Conservation (phyloP, 2,329 filamentous ascomycete genomes). For the Phyllosticta citriasiana region DNA sequence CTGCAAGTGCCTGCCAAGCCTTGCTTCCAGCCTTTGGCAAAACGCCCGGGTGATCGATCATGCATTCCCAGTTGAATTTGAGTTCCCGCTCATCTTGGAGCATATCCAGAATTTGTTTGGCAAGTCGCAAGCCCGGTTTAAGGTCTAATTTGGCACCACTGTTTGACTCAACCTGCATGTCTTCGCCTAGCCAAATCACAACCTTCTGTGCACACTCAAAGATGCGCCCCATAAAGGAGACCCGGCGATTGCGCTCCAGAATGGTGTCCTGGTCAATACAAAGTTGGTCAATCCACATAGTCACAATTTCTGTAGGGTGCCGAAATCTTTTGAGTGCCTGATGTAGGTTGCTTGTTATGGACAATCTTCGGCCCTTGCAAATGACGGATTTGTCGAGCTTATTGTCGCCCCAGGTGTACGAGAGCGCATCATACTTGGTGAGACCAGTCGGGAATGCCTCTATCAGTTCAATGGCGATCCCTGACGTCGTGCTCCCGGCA, state of each 20-base stretch:
- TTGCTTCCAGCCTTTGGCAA: constrained; percentile 2
- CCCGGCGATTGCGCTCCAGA: constrained; percentile 17
- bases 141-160: constrained; percentile 11
- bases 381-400: constrained; percentile 8
- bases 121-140: constrained; percentile 1
- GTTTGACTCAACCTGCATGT: constrained; percentile 16
- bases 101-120: constrained; percentile 1
- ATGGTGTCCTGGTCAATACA: constrained; percentile 21
- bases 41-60: background rate
- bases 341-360: constrained; percentile 14
- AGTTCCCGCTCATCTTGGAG: background rate
- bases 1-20: constrained; percentile 5
- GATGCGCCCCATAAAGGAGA: constrained; percentile 20
- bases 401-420: constrained; percentile 17
- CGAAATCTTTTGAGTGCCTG: constrained; percentile 15
- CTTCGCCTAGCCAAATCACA: constrained; percentile 23
- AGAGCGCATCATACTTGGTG: constrained; percentile 14
- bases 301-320: background rate
- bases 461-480: background rate
- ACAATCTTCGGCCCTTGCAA: constrained; percentile 7
- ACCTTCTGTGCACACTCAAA: constrained; percentile 18
- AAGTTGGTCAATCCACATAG: constrained; percentile 20
- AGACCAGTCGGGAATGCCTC: constrained; percentile 34
- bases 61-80: constrained; percentile 3
- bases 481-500: background rate